These are phyloP conservation scores for Marasmius tenuissimus DNA, from an alignment of 1,284 basidiomycete genomes.

Conservation along the genomic window DNA sequence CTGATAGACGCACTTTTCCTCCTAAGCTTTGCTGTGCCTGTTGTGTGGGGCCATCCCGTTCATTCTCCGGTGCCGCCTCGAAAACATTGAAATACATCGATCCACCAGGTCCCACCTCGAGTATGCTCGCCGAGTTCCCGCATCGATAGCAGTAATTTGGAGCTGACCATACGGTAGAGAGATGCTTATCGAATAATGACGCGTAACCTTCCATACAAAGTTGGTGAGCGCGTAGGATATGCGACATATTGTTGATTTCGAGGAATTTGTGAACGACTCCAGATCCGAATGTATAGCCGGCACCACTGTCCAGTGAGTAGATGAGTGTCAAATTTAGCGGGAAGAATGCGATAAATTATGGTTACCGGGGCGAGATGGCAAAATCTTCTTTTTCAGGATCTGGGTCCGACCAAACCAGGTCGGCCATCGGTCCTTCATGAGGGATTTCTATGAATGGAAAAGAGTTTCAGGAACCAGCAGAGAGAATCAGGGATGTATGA, in stretches of 20 bases:
- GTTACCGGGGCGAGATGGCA: constrained; percentile 93
- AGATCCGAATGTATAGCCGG: constrained; percentile 98
- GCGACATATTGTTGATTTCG: constrained; percentile 92
- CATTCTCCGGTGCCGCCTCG: constrained; percentile 98
- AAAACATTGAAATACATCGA: constrained; percentile 97
- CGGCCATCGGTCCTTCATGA: constrained; percentile 99
- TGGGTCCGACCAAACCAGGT: constrained; percentile 99
- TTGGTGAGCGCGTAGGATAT: constrained; percentile 97
- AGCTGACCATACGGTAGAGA: constrained; percentile 98
- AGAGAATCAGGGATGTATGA: constrained; percentile 17
- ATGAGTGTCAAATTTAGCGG: constrained; percentile 6
- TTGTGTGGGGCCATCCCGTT: constrained; percentile 77
- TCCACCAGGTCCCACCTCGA: constrained; percentile 93
- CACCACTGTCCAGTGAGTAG: constrained; percentile 63
- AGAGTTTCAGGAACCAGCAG: constrained; percentile 21
- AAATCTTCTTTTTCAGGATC: constrained; percentile 99
- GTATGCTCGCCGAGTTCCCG: constrained; percentile 94
- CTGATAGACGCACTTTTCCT: constrained; percentile 53
- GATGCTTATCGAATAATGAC: constrained; percentile 91
- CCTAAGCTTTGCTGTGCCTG: constrained; percentile 68
- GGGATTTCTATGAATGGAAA: constrained; percentile 80
- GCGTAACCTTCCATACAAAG: constrained; percentile 99
- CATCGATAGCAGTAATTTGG: constrained; percentile 99
- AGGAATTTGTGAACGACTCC: constrained; percentile 99
- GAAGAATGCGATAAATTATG: constrained; percentile 16